Evolutionary conservation across 2,329 filamentous ascomycete genomes (phyloP).

Genomic region (Aspergillus udagawae): DNA sequence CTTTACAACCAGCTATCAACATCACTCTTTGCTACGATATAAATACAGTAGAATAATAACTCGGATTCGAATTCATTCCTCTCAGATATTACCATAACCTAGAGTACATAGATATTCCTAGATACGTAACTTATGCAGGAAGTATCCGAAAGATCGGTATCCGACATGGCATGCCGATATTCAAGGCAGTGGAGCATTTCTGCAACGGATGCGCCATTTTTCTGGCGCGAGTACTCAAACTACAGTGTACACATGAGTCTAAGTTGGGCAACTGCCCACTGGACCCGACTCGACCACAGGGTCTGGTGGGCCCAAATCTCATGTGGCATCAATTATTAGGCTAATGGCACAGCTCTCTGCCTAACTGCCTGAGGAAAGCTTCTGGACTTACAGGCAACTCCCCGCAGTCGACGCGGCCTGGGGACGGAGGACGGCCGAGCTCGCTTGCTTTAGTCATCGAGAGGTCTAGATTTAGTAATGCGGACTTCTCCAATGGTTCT

Average conservation of each 20-base stretch:
- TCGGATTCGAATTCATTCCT: not conserved
- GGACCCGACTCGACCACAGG: not conserved
- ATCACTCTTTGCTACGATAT: not conserved
- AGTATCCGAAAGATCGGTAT: conserved; percentile 3
- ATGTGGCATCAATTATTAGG: conserved; percentile 14
- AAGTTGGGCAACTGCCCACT: not conserved
- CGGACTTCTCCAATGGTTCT: not conserved
- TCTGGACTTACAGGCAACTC: conserved; percentile 17
- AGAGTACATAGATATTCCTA: not conserved
- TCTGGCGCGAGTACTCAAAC: not conserved
- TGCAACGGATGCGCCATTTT: not conserved
- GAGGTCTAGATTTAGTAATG: not conserved
- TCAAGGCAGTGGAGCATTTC: conserved; percentile 7
- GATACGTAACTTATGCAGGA: not conserved
- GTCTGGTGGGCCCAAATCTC: conserved; percentile 1
- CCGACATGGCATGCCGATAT: conserved; percentile 13
- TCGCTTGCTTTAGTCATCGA: conserved; percentile 12
- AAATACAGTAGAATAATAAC: not conserved
- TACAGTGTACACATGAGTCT: not conserved
- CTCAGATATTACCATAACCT: not conserved
- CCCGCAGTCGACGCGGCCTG: conserved; percentile 15
- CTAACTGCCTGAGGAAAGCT: conserved; percentile 21
- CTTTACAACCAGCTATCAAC: not conserved
- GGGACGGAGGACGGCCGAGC: conserved; percentile 11
- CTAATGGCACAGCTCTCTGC: conserved; percentile 1